Percentiles rank a stretch among this genome's conserved stretches.
Conservation (phyloP, 306 rosid species). For the Acacia melanoxylon region DNA sequence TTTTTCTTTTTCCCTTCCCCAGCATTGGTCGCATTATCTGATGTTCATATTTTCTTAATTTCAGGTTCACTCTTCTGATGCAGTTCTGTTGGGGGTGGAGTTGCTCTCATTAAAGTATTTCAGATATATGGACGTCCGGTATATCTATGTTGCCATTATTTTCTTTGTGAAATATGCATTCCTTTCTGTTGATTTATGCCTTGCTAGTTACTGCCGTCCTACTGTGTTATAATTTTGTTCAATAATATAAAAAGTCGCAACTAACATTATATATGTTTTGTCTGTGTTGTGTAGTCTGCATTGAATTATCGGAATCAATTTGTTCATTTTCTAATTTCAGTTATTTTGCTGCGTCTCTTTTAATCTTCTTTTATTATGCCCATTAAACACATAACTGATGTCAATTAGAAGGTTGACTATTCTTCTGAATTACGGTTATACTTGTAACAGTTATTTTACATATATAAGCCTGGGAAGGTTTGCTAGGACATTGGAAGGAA, state of each 20-base stretch:
- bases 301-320: conserved; percentile 1
- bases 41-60: not conserved
- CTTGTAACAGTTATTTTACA: conserved; percentile 75
- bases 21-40: conserved; percentile 3
- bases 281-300: not conserved
- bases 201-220: not conserved
- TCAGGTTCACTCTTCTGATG: conserved; percentile 52
- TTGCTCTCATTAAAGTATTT: conserved; percentile 74
- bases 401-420: conserved; percentile 10
- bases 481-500: conserved; percentile 54
- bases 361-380: not conserved
- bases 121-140: conserved; percentile 79
- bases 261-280: not conserved
- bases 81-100: conserved; percentile 44
- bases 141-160: conserved; percentile 34
- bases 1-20: not conserved
- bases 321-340: not conserved
- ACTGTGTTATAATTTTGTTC: not conserved
- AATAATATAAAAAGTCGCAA: not conserved
- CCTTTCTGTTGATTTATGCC: not conserved
- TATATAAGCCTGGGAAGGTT: conserved; percentile 73
- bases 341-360: not conserved
- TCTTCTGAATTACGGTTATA: conserved; percentile 22
- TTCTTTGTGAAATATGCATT: not conserved
- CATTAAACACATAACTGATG: not conserved